Evolutionary conservation across 306 rosid species (phyloP).

Genomic region (Mucuna pruriens): DNA sequence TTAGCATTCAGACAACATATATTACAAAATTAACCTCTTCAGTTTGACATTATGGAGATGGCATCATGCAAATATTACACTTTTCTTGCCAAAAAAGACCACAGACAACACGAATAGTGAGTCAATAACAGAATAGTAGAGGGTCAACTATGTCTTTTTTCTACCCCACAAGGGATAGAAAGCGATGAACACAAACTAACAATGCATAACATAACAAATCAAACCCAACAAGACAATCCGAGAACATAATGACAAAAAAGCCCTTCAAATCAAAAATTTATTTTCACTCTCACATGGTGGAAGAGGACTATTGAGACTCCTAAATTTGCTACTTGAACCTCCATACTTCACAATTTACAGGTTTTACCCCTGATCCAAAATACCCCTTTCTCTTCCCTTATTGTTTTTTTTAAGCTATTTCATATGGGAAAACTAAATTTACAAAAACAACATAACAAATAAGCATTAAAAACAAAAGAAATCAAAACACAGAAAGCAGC

Average conservation of each 20-base stretch:
- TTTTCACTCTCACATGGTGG: conserved; percentile 10
- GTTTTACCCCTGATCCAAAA: conserved; percentile 33
- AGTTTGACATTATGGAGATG: conserved; percentile 21
- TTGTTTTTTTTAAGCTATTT: conserved; percentile 7
- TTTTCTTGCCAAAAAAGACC: conserved; percentile 19
- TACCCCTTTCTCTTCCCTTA: background rate
- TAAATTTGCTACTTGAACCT: conserved; percentile 37
- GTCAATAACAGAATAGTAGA: conserved; percentile 37
- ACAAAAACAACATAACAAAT: background rate
- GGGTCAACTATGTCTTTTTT: conserved; percentile 54
- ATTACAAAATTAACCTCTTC: conserved; percentile 4
- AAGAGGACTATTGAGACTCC: conserved; percentile 26
- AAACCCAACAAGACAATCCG: conserved; percentile 31
- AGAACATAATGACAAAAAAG: conserved; percentile 49
- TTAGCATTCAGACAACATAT: conserved; percentile 12
- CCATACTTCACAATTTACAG: conserved; percentile 23
- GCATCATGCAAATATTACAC: conserved; percentile 22
- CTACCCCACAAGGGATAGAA: conserved; percentile 37
- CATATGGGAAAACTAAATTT: background rate
- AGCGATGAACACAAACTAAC: conserved; percentile 31
- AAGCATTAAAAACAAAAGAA: conserved; percentile 12
- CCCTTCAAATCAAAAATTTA: conserved; percentile 41
- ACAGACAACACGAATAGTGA: conserved; percentile 21
- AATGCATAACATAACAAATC: conserved; percentile 26
- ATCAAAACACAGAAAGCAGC: conserved; percentile 15